phyloP scores from a whole-genome alignment of 257 asterid species.

The Cordia subcordata region DNA sequence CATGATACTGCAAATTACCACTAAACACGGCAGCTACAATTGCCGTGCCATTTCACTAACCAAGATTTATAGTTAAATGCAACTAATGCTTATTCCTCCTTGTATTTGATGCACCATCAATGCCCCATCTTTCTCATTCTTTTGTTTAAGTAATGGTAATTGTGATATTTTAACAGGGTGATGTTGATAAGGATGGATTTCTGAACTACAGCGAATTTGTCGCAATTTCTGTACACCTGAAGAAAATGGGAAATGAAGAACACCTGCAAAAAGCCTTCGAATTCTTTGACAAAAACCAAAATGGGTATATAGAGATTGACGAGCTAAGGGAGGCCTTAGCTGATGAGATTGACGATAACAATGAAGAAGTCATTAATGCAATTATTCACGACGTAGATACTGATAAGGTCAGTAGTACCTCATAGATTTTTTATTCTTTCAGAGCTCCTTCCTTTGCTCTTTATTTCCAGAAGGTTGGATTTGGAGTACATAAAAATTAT shows the following conservation, averaged over 20 bases:
- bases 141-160: background rate
- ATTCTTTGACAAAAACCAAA: slow-evolving; percentile 1
- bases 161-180: slow-evolving; percentile 2
- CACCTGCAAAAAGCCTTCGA: background rate
- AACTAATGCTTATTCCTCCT: background rate
- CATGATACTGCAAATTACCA: too few species aligned
- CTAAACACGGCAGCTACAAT: too few species aligned
- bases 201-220: slow-evolving; percentile 2
- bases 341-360: slow-evolving; percentile 2
- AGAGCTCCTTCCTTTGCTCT: background rate
- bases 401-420: background rate
- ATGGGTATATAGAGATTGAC: slow-evolving; percentile 60
- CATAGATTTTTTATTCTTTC: background rate
- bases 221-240: background rate
- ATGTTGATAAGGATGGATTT: slow-evolving; percentile 3
- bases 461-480: background rate
- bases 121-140: background rate
- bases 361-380: slow-evolving; percentile 5
- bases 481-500: background rate
- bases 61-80: background rate
- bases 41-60: background rate
- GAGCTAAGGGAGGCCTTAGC: slow-evolving; percentile 2
- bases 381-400: slow-evolving; percentile 3
- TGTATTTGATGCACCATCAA: background rate
- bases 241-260: slow-evolving; percentile 1